Conservation (phyloP, 2,329 filamentous ascomycete genomes). For the Trichophyton rubrum region DNA sequence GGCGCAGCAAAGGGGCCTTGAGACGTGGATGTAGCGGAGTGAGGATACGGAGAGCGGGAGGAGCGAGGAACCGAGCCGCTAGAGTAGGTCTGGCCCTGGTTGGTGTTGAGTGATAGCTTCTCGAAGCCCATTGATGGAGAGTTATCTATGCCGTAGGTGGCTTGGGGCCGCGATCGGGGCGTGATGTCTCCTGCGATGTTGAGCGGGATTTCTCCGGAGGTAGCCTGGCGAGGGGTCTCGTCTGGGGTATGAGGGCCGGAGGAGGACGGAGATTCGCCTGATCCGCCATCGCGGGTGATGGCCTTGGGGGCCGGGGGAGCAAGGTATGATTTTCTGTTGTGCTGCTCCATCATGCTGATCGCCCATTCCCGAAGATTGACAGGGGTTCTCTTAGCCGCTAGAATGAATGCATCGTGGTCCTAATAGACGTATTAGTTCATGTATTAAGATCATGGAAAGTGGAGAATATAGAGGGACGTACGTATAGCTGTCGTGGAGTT, state of each 20-base stretch:
- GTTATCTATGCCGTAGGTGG: slow-evolving; percentile 12
- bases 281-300: slow-evolving; percentile 46
- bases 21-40: slow-evolving; percentile 7
- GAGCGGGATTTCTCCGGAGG: slow-evolving; percentile 60
- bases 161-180: slow-evolving; percentile 8
- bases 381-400: slow-evolving; percentile 90
- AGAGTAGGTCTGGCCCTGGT: slow-evolving; percentile 6
- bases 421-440: slow-evolving; percentile 26
- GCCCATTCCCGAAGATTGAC: slow-evolving; percentile 93
- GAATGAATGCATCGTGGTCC: slow-evolving; percentile 88
- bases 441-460: neutral
- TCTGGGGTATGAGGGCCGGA: slow-evolving; percentile 18
- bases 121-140: slow-evolving; percentile 30
- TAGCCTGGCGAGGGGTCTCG: slow-evolving; percentile 40
- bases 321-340: slow-evolving; percentile 91
- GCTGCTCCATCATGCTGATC: slow-evolving; percentile 79
- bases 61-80: neutral
- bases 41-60: slow-evolving; percentile 6
- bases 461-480: slow-evolving; percentile 38
- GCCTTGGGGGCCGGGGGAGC: slow-evolving; percentile 70
- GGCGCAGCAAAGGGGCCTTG: slow-evolving; percentile 9
- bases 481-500: slow-evolving; percentile 85
- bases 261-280: slow-evolving; percentile 45
- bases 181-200: slow-evolving; percentile 20
- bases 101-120: slow-evolving; percentile 27